A percentile compares a stretch with the other conserved stretches of the same genome.
These are phyloP conservation scores for Williopsis jadinii DNA, from an alignment of 1,139 yeast species.

Conservation along the genomic window DNA sequence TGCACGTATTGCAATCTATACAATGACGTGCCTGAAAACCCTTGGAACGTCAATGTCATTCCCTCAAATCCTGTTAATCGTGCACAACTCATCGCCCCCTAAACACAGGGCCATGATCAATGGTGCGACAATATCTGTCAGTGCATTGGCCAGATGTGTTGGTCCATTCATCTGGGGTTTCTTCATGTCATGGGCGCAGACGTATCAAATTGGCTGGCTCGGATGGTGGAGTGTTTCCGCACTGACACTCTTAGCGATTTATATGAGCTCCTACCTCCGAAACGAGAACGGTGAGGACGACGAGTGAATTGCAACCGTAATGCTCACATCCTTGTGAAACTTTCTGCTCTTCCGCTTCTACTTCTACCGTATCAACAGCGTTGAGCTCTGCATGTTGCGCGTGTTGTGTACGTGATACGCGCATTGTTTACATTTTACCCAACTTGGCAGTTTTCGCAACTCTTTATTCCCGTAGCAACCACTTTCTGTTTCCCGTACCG, in stretches of 20 bases:
- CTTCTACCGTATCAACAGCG: not conserved
- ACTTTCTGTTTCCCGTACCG: not conserved
- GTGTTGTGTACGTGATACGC: no score
- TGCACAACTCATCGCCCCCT: slow-evolving; percentile 42
- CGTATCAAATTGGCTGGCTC: slow-evolving; percentile 36
- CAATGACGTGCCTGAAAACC: slow-evolving; percentile 27
- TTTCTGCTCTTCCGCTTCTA: not conserved
- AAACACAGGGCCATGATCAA: slow-evolving; percentile 45
- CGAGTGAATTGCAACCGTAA: not conserved
- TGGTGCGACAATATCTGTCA: slow-evolving; percentile 41
- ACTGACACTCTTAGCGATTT: slow-evolving; percentile 28
- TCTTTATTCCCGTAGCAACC: not conserved
- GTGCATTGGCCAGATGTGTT: slow-evolving; percentile 48
- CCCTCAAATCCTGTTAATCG: slow-evolving; percentile 37
- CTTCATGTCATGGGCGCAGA: slow-evolving; percentile 43
- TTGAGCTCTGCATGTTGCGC: no score
- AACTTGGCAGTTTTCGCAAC: not conserved
- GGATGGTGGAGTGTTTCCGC: slow-evolving; percentile 43
- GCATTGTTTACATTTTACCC: slow-evolving; percentile 13
- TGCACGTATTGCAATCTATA: slow-evolving; percentile 14
- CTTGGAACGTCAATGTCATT: slow-evolving; percentile 31
- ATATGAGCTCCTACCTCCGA: slow-evolving; percentile 18
- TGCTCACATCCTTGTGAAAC: not conserved
- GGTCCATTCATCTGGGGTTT: slow-evolving; percentile 58
- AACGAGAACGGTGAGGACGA: slow-evolving; percentile 17